Evolutionary conservation across 805 yeast genomes (phyloP).

Genomic region (Lachancea lanzarotensis): DNA sequence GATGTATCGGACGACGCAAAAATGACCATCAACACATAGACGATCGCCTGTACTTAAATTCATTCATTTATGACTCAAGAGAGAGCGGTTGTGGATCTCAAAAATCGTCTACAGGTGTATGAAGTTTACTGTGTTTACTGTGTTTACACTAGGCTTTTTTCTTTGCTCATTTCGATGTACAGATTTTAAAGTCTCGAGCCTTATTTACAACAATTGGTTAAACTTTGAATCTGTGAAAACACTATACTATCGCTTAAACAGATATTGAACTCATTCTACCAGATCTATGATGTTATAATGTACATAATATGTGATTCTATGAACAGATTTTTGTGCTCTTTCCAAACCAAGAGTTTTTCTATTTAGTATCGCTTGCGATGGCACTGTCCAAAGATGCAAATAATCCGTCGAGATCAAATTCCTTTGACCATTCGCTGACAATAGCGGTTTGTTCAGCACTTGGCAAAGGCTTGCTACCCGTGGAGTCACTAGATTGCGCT

Average conservation of each 20-base stretch:
- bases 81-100: too few species aligned
- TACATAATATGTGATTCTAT: constrained; percentile 4
- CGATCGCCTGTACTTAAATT: constrained; percentile 25
- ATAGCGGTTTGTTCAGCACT: constrained; percentile 61
- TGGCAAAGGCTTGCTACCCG: constrained; percentile 37
- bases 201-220: too few species aligned
- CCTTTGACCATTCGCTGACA: constrained; percentile 89
- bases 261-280: neutral
- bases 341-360: constrained; percentile 9
- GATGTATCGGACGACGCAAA: constrained; percentile 56
- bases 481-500: constrained; percentile 31
- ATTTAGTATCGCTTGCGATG: constrained; percentile 15
- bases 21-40: constrained; percentile 35
- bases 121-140: too few species aligned
- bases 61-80: neutral
- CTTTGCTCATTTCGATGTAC: too few species aligned
- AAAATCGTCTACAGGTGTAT: too few species aligned
- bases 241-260: too few species aligned
- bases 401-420: constrained; percentile 83
- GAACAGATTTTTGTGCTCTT: constrained; percentile 1
- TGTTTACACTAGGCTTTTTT: too few species aligned
- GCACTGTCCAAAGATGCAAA: constrained; percentile 41
- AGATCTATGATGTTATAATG: neutral
- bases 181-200: too few species aligned
- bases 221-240: too few species aligned